A percentile compares a stretch with the other conserved stretches of the same genome.
Evolutionary conservation across 768 basidiomycete genomes (phyloP).

Genomic region (Agrocybe praecox): DNA sequence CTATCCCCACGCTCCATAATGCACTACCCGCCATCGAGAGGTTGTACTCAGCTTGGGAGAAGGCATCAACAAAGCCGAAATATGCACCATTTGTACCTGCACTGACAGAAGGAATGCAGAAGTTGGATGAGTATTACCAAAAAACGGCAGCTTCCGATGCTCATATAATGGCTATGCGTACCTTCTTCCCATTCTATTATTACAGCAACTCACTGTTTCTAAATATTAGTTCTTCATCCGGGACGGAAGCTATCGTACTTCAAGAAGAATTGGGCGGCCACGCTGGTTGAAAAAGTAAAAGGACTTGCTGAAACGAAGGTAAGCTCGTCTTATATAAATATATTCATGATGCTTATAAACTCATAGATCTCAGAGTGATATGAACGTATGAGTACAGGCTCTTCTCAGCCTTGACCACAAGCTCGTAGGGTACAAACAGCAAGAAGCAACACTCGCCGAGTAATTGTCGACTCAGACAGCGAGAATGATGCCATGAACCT

Average conservation of each 20-base stretch:
- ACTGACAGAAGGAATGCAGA: conserved; percentile 15
- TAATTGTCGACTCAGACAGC: not conserved
- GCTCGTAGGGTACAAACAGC: not conserved
- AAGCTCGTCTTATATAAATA: not conserved
- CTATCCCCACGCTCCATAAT: conserved; percentile 20
- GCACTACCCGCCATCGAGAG: conserved; percentile 24
- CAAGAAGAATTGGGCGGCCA: conserved; percentile 6
- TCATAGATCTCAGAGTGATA: not conserved
- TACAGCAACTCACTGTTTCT: not conserved
- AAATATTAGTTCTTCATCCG: not conserved
- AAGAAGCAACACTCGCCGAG: not conserved
- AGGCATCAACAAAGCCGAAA: conserved; percentile 5
- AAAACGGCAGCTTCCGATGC: conserved; percentile 25
- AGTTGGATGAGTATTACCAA: conserved; percentile 27
- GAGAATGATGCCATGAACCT: not conserved
- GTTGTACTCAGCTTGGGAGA: conserved; percentile 23
- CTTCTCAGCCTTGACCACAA: not conserved
- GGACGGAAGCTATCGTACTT: conserved; percentile 4
- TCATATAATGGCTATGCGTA: conserved; percentile 27
- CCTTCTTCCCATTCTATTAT: not conserved
- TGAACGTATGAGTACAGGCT: not conserved
- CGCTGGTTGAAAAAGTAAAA: not conserved
- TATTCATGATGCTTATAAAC: not conserved
- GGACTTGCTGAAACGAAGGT: conserved; percentile 1
- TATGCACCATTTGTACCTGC: conserved; percentile 19